Base-by-base conservation (phyloP, 768 basidiomycete species). In the Rubroboletus satanas region DNA sequence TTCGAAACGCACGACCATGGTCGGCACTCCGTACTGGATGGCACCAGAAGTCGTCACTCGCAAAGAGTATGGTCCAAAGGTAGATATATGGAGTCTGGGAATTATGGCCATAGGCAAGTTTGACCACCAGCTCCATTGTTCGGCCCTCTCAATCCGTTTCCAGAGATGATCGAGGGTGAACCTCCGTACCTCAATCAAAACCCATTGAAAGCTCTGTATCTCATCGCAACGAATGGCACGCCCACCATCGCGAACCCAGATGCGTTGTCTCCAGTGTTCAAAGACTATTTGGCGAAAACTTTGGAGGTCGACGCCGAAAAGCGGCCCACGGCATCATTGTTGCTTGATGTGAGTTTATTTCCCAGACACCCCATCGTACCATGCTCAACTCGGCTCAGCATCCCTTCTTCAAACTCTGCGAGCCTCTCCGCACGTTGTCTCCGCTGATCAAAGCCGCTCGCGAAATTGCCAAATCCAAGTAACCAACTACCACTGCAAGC, bases 21-120 rank as follows among this genome's bases (percentile, higher is more conserved):
- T 98, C 47, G 95, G 95, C 3, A 97, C 95, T 1, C 95, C 95
- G 1, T 98, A 98, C 70, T 98, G 95, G 95, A 97, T 98, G 95
- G 95, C 95, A 0, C 95, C 95, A 0, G 95, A 98, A 70, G 95
- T 98, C 45, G 95, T 97, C 60, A 98, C 94, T 26, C 85, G 94
- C 51, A 97, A 97, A 71, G 95, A 97, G 73, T 97, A 97, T 70
- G 95, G 95, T 0, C 90, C 95, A 14, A 98, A 98, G 69, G 95
- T 98, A n/a, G 95, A 97, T 65, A 93, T 98, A 54, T 97, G 95
- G 94, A 90, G 87, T 69, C 74, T 97, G 59, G 94, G 94, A 4
- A 97, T 98, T 77, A 97, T 96, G 83, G 90, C 94, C 43, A 90
- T 97, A 61, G 94, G 93, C 88, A 71, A 69, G 77, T 75, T 36